phyloP scores from a whole-genome alignment of 1,139 yeast species.

The Zygosaccharomyces pseudobailii region DNA sequence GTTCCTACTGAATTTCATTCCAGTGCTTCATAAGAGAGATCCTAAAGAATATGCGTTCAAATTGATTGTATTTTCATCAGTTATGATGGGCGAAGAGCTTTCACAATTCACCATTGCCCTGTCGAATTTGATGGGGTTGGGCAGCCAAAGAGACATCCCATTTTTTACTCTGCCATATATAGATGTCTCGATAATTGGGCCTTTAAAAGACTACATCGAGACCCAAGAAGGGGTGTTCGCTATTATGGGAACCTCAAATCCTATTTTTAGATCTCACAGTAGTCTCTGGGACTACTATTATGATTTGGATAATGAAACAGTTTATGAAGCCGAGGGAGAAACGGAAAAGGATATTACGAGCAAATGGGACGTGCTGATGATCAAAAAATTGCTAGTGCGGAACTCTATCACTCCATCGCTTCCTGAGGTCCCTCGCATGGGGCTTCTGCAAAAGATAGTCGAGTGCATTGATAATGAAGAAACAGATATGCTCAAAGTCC shows the following conservation, averaged over 20 bases:
- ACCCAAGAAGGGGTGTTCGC: conserved; percentile 7
- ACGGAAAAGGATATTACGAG: conserved; percentile 5
- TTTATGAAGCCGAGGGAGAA: conserved; percentile 8
- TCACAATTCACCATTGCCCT: conserved; percentile 25
- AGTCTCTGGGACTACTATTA: conserved; percentile 31
- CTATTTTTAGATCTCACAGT: conserved; percentile 27
- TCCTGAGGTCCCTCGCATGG: conserved; percentile 4
- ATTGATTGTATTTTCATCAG: conserved; percentile 21
- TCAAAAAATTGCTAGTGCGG: conserved; percentile 16
- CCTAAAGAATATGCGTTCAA: conserved; percentile 6
- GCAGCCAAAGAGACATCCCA: not conserved
- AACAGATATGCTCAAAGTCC: conserved; percentile 23
- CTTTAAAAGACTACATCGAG: conserved; percentile 14
- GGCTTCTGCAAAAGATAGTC: conserved; percentile 18
- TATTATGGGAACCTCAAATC: conserved; percentile 32
- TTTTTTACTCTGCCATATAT: conserved; percentile 28
- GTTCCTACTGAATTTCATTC: conserved; percentile 20
- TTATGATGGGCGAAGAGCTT: conserved; percentile 22
- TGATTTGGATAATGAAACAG: conserved; percentile 23
- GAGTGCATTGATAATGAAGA: conserved; percentile 17
- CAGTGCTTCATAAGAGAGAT: conserved; percentile 10
- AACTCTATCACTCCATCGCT: conserved; percentile 4
- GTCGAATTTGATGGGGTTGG: conserved; percentile 18
- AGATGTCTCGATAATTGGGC: conserved; percentile 29
- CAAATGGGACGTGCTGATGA: conserved; percentile 10